Evolutionary conservation across 2,329 filamentous ascomycete species (phyloP), one percentile per base, ranked within the genome.

Genomic region (Monosporascus sp.): DNA sequence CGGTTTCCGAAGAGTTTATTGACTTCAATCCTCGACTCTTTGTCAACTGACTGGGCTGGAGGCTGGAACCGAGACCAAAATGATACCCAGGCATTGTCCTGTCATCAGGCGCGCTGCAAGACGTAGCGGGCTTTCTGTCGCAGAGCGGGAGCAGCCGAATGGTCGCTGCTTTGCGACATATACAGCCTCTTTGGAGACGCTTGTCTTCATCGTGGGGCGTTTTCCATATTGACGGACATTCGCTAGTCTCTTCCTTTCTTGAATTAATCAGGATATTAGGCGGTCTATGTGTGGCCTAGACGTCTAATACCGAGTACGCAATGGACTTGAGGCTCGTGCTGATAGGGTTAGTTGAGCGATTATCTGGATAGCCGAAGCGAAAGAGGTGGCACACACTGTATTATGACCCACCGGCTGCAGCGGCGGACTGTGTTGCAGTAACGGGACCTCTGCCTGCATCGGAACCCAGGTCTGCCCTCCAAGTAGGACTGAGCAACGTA

Each of bases 1-100:
- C 55, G 20, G 17, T 49, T 38, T 41, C 51, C 52, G 54, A 56
- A 35, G 43, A 41, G 17, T 15, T n/a, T 31, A n/a, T 47, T 48
- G 20, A 24, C 49, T 24, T 48, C 38, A 37, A 50, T 36, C 46
- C 43, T 37, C 49, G 39, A 50, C 25, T 48, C n/a, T 45, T 52
- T 49, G 14, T 5, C 18, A 20, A 6, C n/a, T 5, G 22, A 20
- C 14, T 43, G 18, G 18, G 22, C 11, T 20, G 31, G 11, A 14
- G 5, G 4, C 9, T 43, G 39, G 11, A 20, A 20, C 11, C 9
- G 18, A 5, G 39, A 20, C 14, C 8, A 1, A 14, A 43, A 18
- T 22, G 18, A 18, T 20, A 43, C 5, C 8, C 9, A 3, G 11
- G 39, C 6, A 18, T 22, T n/a, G n/a, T n/a, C n/a, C 31, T 35